A percentile compares a stretch with the other conserved stretches of the same genome.
Conservation (phyloP, 2,329 filamentous ascomycete species). For the Xylaria sp. region DNA sequence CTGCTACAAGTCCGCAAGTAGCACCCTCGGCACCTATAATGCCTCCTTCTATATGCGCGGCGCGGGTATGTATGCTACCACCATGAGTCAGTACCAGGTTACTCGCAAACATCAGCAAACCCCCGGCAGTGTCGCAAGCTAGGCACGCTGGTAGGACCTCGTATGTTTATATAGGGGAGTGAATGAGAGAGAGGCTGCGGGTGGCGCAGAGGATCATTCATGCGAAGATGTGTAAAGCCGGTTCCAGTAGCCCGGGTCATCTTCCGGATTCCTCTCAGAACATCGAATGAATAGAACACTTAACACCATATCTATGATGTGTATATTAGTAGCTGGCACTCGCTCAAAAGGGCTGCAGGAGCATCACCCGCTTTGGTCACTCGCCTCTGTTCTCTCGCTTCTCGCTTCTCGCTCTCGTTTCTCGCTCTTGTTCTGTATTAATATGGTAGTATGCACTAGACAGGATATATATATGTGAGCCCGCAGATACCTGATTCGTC, state of each 20-base stretch:
- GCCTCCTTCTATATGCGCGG: conserved; percentile 5
- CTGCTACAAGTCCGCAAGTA: background rate
- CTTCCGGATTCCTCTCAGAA: conserved; percentile 1
- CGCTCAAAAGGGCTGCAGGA: background rate
- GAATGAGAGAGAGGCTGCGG: conserved; percentile 8
- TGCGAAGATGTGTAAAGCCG: conserved; percentile 21
- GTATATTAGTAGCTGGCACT: background rate
- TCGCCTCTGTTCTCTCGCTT: background rate
- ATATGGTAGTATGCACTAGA: background rate
- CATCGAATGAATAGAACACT: conserved; percentile 17
- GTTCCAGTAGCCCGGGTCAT: conserved; percentile 28
- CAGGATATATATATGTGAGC: background rate
- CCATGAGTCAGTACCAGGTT: conserved; percentile 7
- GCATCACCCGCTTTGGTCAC: background rate
- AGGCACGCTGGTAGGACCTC: conserved; percentile 1
- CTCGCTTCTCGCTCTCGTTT: background rate
- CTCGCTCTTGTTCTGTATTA: background rate
- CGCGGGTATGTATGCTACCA: conserved; percentile 2
- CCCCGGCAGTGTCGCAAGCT: background rate
- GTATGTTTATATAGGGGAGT: conserved; percentile 21
- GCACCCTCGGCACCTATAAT: conserved; percentile 12
- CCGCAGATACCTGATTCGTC: background rate
- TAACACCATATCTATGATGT: conserved; percentile 1
- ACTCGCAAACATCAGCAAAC: conserved; percentile 1
- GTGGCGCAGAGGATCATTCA: conserved; percentile 36